Evolutionary conservation across 2,329 filamentous ascomycete species (phyloP).

Genomic region (Dactylellina sp.): DNA sequence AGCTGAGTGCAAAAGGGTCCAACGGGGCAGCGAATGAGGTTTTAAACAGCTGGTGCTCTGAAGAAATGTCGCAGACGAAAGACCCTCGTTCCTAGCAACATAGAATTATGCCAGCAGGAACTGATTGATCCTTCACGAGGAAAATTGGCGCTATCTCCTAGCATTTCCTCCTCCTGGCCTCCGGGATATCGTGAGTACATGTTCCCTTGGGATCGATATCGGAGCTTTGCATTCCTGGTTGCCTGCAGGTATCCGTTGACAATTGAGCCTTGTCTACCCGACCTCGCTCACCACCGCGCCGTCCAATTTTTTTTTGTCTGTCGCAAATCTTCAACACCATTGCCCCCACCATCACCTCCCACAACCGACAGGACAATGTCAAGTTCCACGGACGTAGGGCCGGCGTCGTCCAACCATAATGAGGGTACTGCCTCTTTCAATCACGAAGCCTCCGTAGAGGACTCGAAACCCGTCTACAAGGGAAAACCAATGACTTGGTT

Average conservation of each 20-base stretch:
- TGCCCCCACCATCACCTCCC: constrained; percentile 11
- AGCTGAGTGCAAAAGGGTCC: background rate
- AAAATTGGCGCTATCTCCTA: constrained; percentile 2
- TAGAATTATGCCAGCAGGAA: background rate
- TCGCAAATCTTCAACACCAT: constrained; percentile 10
- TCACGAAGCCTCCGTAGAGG: constrained; percentile 27
- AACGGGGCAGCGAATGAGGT: constrained; percentile 18
- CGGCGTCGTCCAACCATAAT: constrained; percentile 6
- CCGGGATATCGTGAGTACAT: background rate
- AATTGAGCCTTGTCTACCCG: constrained; percentile 11
- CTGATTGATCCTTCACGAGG: constrained; percentile 34
- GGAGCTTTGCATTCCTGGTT: constrained; percentile 5
- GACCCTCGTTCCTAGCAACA: background rate
- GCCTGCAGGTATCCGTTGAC: background rate
- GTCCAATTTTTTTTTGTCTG: background rate
- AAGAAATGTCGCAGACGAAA: constrained; percentile 8
- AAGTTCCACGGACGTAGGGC: constrained; percentile 4
- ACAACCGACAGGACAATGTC: constrained; percentile 27
- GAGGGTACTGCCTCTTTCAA: constrained; percentile 32
- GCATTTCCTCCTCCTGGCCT: background rate
- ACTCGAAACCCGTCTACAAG: constrained; percentile 47
- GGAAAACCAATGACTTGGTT: constrained; percentile 50
- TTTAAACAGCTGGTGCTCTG: background rate
- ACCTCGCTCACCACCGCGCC: constrained; percentile 14
- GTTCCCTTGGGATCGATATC: constrained; percentile 24